Base-by-base conservation (phyloP, 1,284 basidiomycete species). In the Moniliella sp. region DNA sequence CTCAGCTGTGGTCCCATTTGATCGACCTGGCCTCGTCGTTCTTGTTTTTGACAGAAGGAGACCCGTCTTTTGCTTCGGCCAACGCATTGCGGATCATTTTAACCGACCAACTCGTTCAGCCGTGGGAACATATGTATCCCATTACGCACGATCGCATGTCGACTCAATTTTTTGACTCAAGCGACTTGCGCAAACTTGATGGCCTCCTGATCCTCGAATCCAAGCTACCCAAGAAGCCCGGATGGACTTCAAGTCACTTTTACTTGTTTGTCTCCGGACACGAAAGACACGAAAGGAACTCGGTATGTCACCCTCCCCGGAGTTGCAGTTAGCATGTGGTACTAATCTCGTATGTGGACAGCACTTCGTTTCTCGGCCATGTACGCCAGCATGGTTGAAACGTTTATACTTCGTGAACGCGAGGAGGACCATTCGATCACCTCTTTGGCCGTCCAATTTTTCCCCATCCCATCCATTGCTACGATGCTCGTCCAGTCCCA, bases 241-340 rank as follows among this genome's bases (percentile, higher is more conserved):
- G 82, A 3, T 63, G 81, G 74, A 72, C 44, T 61, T 83, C 36
- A 80, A 82, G 62, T 76, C 78, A 56, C 68, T 83, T 11, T 79
- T 81, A 40, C 76, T 79, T 2, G 73, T 76, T 4, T 61, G 83
- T 7, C 67, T 84, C 14, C 74, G 71, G 3, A 61, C 81, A 7
- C 74, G 72, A 33, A 70, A 73, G 26, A 75, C 82, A 52, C 82
- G 79, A 53, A 64, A 78, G 13, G 72, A 73, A 17, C 65, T 86
- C 38, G 76, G 80, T 76, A 46, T 42, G 68, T 65, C 5, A 14
- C 14, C 30, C 12, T 31, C 13, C 28, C n/a, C 32, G 12, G 8
- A 27, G n/a, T 4, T n/a, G 4, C 19, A 10, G 17, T 17, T n/a
- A 14, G 27, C 15, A n/a, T n/a, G 12, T 14, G 3, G 32, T 17